These are phyloP conservation scores for Candida sojae DNA, from an alignment of 1,139 yeast genomes.

Conservation along the genomic window DNA sequence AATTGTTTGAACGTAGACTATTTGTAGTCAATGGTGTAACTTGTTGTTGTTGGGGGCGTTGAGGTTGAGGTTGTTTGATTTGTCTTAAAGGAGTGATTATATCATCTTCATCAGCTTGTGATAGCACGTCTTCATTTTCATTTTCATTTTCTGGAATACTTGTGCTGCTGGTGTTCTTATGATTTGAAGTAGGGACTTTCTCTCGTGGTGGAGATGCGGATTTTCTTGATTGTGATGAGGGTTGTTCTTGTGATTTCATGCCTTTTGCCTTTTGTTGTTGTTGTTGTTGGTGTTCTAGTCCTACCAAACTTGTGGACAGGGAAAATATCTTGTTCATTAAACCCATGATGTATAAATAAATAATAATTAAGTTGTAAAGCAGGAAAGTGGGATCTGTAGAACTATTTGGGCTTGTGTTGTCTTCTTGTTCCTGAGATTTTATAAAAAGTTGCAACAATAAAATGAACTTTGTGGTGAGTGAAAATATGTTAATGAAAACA, in stretches of 20 bases:
- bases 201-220: conserved; percentile 1
- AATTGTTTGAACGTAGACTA: conserved; percentile 6
- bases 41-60: conserved; percentile 4
- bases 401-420: too few relatives aligned
- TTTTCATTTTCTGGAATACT: conserved; percentile 12
- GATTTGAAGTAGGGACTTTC: background rate
- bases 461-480: too few relatives aligned
- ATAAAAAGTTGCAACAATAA: too few relatives aligned
- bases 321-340: conserved; percentile 34
- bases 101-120: conserved; percentile 19
- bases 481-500: too few relatives aligned
- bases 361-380: too few relatives aligned
- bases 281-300: background rate
- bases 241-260: conserved; percentile 1
- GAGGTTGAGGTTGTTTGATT: conserved; percentile 15
- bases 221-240: background rate
- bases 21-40: background rate
- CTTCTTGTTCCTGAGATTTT: too few relatives aligned
- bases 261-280: conserved; percentile 7
- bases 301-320: conserved; percentile 20
- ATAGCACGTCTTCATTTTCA: conserved; percentile 19
- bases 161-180: conserved; percentile 4
- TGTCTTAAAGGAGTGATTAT: conserved; percentile 22
- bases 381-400: too few relatives aligned
- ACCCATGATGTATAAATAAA: background rate